phyloP scores from a whole-genome alignment of 306 rosid species.

The Prunus padus region DNA sequence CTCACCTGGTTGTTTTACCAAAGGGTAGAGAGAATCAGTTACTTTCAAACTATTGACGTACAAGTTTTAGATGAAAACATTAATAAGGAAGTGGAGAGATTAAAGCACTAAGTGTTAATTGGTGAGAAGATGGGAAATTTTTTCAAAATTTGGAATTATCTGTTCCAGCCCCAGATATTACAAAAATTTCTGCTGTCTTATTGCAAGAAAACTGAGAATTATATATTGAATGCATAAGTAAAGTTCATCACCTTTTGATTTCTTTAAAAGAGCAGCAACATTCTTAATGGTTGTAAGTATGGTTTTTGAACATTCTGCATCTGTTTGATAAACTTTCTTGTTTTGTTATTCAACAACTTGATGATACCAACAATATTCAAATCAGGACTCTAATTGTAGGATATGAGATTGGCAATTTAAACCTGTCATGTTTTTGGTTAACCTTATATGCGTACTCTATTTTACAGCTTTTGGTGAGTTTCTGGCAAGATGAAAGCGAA shows the following conservation, averaged over 20 bases:
- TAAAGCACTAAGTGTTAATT: not conserved
- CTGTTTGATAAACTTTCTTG: not conserved
- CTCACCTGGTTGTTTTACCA: not conserved
- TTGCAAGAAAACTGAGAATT: not conserved
- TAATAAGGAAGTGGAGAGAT: not conserved
- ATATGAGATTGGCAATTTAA: constrained; percentile 11
- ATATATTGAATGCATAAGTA: not conserved
- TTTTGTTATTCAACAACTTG: not conserved
- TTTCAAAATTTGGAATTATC: not conserved
- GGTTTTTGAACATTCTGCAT: not conserved
- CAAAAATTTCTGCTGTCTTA: not conserved
- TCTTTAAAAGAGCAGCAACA: not conserved
- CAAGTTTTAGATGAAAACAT: not conserved
- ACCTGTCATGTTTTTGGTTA: constrained; percentile 5
- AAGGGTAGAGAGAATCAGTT: not conserved
- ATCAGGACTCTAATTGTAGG: constrained; percentile 17
- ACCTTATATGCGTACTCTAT: constrained; percentile 22
- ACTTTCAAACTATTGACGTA: not conserved
- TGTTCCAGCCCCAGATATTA: not conserved
- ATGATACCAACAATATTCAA: not conserved
- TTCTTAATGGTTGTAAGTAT: not conserved
- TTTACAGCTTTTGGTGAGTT: constrained; percentile 90
- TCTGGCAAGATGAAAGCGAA: constrained; percentile 98
- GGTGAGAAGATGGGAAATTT: not conserved
- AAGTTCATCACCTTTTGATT: not conserved